Evolutionary conservation across 352 stramenopile genomes (phyloP).

Genomic region (Globisporangium paroecandrum): DNA sequence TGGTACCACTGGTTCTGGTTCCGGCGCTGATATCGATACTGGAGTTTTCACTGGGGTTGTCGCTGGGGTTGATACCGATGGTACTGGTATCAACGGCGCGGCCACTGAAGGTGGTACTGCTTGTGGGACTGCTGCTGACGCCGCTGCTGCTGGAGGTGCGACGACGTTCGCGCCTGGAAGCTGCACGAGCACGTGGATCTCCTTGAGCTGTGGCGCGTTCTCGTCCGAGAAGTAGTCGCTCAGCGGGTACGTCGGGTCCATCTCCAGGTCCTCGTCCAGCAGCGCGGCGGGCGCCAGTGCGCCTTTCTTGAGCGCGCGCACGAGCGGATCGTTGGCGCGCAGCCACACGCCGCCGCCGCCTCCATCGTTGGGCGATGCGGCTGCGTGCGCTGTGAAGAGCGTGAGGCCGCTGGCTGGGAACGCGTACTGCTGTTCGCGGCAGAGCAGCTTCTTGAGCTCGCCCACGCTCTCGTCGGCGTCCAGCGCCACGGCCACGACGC

Average conservation of each 20-base stretch:
- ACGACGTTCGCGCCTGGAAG: neutral
- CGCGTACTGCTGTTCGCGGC: conserved; percentile 11
- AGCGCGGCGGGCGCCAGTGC: neutral
- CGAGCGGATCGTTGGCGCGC: conserved; percentile 9
- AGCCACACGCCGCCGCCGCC: neutral
- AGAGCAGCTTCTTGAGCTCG: conserved; percentile 13
- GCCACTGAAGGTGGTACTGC: neutral
- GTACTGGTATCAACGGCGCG: neutral
- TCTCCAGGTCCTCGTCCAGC: conserved; percentile 8
- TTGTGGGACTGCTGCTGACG: neutral
- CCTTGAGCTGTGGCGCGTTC: conserved; percentile 2
- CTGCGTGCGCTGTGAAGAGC: conserved; percentile 7
- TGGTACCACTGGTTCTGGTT: neutral
- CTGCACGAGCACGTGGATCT: neutral
- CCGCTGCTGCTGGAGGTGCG: neutral
- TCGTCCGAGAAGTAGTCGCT: conserved; percentile 14
- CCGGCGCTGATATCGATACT: too few species aligned
- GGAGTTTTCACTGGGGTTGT: neutral
- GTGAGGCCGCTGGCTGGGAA: conserved; percentile 14
- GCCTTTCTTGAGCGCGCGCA: conserved; percentile 7
- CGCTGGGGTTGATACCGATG: neutral
- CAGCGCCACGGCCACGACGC: conserved; percentile 12
- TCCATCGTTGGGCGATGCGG: neutral
- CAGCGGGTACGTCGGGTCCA: conserved; percentile 18
- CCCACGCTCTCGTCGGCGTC: conserved; percentile 12